Base-by-base conservation (phyloP, 805 yeast species). In the Starmerella vaccinii region DNA sequence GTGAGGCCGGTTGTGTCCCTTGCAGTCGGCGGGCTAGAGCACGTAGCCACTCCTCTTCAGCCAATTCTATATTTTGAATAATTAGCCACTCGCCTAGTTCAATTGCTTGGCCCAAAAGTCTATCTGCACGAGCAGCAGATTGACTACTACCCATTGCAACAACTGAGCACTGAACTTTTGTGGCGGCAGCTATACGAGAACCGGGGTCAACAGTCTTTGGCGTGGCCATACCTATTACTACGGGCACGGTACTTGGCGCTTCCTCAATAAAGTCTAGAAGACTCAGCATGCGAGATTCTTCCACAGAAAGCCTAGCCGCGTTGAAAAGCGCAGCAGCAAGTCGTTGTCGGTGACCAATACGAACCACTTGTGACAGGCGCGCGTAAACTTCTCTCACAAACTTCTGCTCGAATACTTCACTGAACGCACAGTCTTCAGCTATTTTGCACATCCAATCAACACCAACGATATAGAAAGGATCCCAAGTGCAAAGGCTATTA, bases 81-180 rank as follows among this genome's bases (percentile, higher is more conserved):
- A 89, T 59, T 0, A 90, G 64, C 95, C 95, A 87, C 1, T 63
- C 59, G 0, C 85, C 78, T 71, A 81, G 74, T 52, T 90, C 95
- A 18, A 85, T 68, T 58, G 92, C 92, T 61, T 89, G 95, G 23
- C 87, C 64, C 19, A 89, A 58, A 0, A 89, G 63, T 94, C 95
- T 85, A 1, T 63, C 59, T 0, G 85, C 87, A 1, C 61, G 61
- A n/a, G 62, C 66, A 1, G 72, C 61, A 0, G 78, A 76, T 9
- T 62, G 64, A 1, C 63, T 59, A 8, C 86, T 66, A n/a, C 77
- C 76, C 46, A 69, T 66, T 21, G 75, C 76, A 0, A 90, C 89
- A 37, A 71, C 84, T 81, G 63, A 86, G 95, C 22, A 64, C 61
- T 0, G 94, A 77, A 0, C 95, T 57, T 59, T 57, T 0, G 86